These are phyloP conservation scores for Pluteus cervinus DNA, from an alignment of 768 basidiomycete species.

Conservation along the genomic window DNA sequence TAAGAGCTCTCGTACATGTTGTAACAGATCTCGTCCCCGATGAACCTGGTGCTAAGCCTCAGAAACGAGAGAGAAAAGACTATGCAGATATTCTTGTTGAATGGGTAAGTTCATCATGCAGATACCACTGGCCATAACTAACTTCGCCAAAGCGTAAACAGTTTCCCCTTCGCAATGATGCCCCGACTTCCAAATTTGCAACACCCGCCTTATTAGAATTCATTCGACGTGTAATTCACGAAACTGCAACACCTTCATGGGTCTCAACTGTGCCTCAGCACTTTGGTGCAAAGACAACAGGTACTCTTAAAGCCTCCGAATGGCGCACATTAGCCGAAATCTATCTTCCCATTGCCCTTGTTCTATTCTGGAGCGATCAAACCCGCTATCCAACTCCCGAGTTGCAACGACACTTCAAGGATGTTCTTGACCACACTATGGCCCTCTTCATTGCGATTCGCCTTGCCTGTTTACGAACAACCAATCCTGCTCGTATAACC, in stretches of 20 bases:
- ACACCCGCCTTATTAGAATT: conserved; percentile 6
- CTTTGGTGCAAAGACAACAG: conserved; percentile 19
- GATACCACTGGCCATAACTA: not conserved
- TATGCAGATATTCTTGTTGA: conserved; percentile 2
- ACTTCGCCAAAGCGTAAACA: conserved; percentile 4
- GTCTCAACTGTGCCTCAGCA: conserved; percentile 19
- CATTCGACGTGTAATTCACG: conserved; percentile 17
- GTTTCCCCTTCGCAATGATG: too few relatives aligned
- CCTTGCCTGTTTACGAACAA: conserved; percentile 11
- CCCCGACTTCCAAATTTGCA: conserved; percentile 1
- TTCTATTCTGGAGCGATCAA: conserved; percentile 22
- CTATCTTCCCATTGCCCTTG: conserved; percentile 27
- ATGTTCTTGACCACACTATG: conserved; percentile 18
- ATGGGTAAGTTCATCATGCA: conserved; percentile 7
- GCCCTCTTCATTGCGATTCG: conserved; percentile 14
- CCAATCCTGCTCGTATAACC: conserved; percentile 2
- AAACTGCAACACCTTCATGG: conserved; percentile 19
- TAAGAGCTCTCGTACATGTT: conserved; percentile 4
- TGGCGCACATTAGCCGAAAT: conserved; percentile 23
- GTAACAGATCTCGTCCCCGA: not conserved
- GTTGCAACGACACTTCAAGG: conserved; percentile 2
- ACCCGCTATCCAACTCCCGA: conserved; percentile 1
- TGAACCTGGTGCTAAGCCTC: not conserved
- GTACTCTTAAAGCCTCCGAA: conserved; percentile 30
- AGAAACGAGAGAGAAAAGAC: conserved; percentile 3